phyloP scores from a whole-genome alignment of 257 asterid species.

The Nicotiana attenuata region DNA sequence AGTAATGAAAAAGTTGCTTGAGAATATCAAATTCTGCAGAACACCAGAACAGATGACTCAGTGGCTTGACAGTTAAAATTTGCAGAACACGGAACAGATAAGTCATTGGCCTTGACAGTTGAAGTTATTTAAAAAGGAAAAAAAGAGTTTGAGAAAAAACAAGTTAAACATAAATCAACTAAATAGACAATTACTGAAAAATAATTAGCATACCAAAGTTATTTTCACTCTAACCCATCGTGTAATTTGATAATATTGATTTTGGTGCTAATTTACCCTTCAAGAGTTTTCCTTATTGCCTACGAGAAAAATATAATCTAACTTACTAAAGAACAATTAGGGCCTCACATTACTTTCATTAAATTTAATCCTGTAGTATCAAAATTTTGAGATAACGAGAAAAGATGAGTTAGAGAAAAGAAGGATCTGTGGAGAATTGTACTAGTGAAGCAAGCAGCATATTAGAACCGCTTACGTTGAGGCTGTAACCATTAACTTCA shows the following conservation, averaged over 20 bases:
- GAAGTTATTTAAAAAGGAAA: background rate
- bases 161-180: background rate
- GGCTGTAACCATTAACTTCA: conserved; percentile 32
- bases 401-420: background rate
- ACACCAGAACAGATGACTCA: no score
- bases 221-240: background rate
- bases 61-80: background rate
- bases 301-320: background rate
- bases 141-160: background rate
- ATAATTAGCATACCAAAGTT: background rate
- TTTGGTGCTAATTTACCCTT: conserved; percentile 7
- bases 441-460: background rate
- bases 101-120: background rate
- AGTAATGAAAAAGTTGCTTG: background rate
- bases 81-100: background rate
- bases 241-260: background rate
- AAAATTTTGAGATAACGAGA: background rate
- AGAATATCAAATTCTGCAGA: background rate
- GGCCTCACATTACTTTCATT: background rate
- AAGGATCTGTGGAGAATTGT: background rate
- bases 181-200: background rate
- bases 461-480: conserved; percentile 43
- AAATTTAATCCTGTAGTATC: background rate
- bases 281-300: background rate
- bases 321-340: background rate